These are phyloP conservation scores for Phyllostachys edulis DNA, from an alignment of 176 grass and related monocot species.

Conservation along the genomic window DNA sequence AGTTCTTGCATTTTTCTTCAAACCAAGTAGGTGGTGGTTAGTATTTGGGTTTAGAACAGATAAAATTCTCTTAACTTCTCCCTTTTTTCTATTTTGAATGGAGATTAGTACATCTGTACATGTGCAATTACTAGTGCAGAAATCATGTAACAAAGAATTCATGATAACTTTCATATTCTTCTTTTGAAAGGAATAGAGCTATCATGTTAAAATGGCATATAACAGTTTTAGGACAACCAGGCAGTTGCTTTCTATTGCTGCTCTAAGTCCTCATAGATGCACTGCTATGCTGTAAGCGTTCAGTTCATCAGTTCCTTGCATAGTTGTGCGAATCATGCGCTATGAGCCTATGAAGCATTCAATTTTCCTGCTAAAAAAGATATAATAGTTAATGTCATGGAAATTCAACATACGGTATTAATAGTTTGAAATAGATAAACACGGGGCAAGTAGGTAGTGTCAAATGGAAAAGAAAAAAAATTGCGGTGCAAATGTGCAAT, in stretches of 20 bases:
- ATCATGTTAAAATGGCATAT: slow-evolving; percentile 7
- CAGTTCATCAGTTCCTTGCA: slow-evolving; percentile 22
- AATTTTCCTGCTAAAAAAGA: background rate
- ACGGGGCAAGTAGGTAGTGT: background rate
- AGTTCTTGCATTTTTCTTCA: slow-evolving; percentile 5
- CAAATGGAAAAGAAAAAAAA: background rate
- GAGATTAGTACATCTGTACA: background rate
- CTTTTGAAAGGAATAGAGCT: background rate
- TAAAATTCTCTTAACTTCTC: background rate
- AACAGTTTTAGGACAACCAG: slow-evolving; percentile 17
- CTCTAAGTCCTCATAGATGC: slow-evolving; percentile 22
- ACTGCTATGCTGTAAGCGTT: slow-evolving; percentile 18
- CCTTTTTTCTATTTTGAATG: background rate
- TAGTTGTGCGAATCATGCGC: slow-evolving; percentile 6
- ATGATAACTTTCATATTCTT: background rate
- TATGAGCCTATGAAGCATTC: background rate
- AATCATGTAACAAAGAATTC: background rate
- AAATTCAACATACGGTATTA: background rate
- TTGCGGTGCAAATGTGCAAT: background rate
- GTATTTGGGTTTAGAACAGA: background rate
- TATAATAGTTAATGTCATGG: background rate
- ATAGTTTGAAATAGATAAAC: slow-evolving; percentile 1
- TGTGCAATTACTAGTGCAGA: background rate
- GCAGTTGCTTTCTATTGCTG: slow-evolving; percentile 28
- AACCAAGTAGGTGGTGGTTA: background rate